Evolutionary conservation across 129 eudicot genomes (phyloP).

Genomic region (Kitagawia praeruptora): DNA sequence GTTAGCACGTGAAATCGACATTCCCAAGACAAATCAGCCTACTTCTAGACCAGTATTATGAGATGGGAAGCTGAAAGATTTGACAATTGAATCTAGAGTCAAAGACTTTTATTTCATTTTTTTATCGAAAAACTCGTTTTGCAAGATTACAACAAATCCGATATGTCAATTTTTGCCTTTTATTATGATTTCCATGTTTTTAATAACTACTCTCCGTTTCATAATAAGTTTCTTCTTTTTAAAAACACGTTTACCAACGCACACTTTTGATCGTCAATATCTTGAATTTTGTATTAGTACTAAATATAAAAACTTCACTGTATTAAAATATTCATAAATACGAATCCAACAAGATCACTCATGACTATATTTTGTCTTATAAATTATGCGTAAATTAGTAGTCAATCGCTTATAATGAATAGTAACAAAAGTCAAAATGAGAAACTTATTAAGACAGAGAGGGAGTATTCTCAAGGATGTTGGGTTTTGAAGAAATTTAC

Average conservation of each 20-base stretch:
- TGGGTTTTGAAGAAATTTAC: not conserved
- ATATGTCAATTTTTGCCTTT: not conserved
- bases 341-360: too few species aligned
- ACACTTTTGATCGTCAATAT: too few species aligned
- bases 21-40: not conserved
- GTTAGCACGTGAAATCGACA: not conserved
- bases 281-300: too few species aligned
- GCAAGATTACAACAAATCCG: not conserved
- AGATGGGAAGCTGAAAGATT: not conserved
- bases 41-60: not conserved
- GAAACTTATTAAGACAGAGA: too few species aligned
- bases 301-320: too few species aligned
- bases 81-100: slow-evolving; percentile 1
- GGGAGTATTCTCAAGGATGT: not conserved
- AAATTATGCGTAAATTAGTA: too few species aligned
- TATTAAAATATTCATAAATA: too few species aligned
- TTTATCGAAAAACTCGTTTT: not conserved
- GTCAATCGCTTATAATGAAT: too few species aligned
- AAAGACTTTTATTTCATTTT: not conserved
- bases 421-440: too few species aligned
- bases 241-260: too few species aligned
- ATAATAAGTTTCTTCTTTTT: too few species aligned
- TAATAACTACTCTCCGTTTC: not conserved
- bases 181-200: not conserved
- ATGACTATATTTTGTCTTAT: too few species aligned